Conservation (phyloP, 768 basidiomycete species). For the Leccinum aurantiacum region DNA sequence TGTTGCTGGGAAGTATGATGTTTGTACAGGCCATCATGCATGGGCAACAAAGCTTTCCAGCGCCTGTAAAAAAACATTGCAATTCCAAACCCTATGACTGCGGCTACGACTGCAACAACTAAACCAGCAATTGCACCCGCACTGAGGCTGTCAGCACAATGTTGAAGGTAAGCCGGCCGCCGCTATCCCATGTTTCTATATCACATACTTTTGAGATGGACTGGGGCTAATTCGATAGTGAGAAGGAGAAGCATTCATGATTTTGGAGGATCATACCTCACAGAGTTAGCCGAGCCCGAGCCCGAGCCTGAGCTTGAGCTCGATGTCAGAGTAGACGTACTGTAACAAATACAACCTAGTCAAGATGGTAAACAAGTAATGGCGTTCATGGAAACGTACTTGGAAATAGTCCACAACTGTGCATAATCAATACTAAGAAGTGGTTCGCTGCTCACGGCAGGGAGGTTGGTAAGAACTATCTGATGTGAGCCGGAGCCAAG, state of each 20-base stretch:
- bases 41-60: constrained; percentile 26
- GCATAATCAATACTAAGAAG: constrained; percentile 37
- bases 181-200: not conserved
- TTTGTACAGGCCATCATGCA: constrained; percentile 16
- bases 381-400: constrained; percentile 10
- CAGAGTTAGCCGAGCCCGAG: not conserved
- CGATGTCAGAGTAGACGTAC: not conserved
- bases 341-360: constrained; percentile 1
- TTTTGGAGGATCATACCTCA: constrained; percentile 5
- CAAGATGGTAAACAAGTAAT: not conserved
- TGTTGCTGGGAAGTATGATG: constrained; percentile 13
- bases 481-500: constrained; percentile 41
- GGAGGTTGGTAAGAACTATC: constrained; percentile 36
- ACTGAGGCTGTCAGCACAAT: constrained; percentile 12
- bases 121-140: constrained; percentile 28
- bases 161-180: not conserved
- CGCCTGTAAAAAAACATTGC: constrained; percentile 30
- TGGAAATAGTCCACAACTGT: constrained; percentile 18
- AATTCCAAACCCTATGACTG: constrained; percentile 11
- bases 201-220: constrained; percentile 15
- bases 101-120: constrained; percentile 14
- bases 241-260: not conserved
- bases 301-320: too few relatives aligned
- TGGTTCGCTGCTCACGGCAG: constrained; percentile 17
- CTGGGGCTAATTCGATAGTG: not conserved